Evolutionary conservation across 768 basidiomycete species (phyloP), one percentile per base, ranked within the genome.

Genomic region (Termitomyces sp.): DNA sequence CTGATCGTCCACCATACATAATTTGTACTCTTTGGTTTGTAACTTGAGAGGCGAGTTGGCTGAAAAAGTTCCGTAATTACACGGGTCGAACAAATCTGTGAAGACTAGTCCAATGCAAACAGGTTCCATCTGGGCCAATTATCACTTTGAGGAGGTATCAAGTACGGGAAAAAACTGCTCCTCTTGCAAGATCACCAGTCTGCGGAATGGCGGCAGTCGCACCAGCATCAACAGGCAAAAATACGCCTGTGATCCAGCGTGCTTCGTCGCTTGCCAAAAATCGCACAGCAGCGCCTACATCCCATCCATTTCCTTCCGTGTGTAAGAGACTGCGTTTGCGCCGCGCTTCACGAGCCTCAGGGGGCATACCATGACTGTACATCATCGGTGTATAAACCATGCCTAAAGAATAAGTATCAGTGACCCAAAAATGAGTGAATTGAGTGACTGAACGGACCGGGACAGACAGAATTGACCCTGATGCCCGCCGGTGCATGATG

Each of bases 291-390:
- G 72, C 68, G 14, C 74, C 76, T 12, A 68, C 63, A 55, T 78
- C 75, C 76, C 76, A 78, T 4, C 71, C 76, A 59, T 76, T 76
- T 16, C 76, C 76, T 59, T 78, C 76, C 4, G 74, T 76, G 39
- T 72, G 65, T 3, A 78, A 60, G 6, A 78, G 67, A 48, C 72
- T 76, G 13, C 71, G 63, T 27, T 71, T 67, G 12, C 70, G 64
- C 9, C 75, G 69, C 4, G 67, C 70, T 29, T 77, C 71, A 12
- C 76, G 71, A 50, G 74, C 64, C 14, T 72, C 71, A 2, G 67
- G 61, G 4, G 70, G 52, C 68, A 78, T 75, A 0, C 74, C 70
- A 7, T 57, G 59, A n/a, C 66, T 69, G 46, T 69, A 74, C 4
- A 78, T 61, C 76, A 76, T 76, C 5, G 75, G 76, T 2, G 75